Base-by-base conservation (phyloP, 441 rosid species). In the Rhodomyrtus psidioides region DNA sequence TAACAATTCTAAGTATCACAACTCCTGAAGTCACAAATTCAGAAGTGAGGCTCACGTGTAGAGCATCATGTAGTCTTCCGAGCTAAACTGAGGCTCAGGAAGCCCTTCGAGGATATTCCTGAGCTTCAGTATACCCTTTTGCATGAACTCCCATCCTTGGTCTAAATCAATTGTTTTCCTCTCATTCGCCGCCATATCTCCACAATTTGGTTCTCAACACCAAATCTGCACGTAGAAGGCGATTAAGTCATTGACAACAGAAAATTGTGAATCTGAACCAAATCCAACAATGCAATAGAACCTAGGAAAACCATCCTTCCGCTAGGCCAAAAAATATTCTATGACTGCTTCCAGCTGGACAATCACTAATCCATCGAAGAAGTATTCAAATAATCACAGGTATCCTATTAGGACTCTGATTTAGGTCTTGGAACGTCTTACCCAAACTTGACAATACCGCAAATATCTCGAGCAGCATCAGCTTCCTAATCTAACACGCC, bases 41-140 rank as follows among this genome's bases (percentile, higher is more conserved):
- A 54, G 19, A 44, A 55, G 23, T n/a, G n/a, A 84, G 88, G 86
- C 88, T 88, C 88, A 91, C 93, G 85, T 55, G 87, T 91, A 87
- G 53, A 82, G 81, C 84, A 51, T 87, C 81, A 83, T 84, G 84
- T 82, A 82, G 79, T 91, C 91, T 82, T 88, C 91, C 3, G 54
- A 83, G 54, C 86, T 86, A 82, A 91, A 88, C 85, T 55, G 87
- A 23, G 86, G 85, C 81, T 88, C 91, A 17, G 89, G 90, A 82
- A 75, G 26, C 39, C 91, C 91, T 87, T 89, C 89, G 46, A 91
- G 82, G 81, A 90, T 85, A 88, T 85, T 88, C 86, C 83, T 89
- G 6, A 87, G 86, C 89, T 90, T 91, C 83, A n/a, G 12, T 23
- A 91, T 88, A 13, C 87, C 93, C 87, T 88, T 89, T 51, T 90